Evolutionary conservation across 768 basidiomycete genomes (phyloP), one percentile per base, ranked within the genome.

Genomic region (Rhodotorula toruloides): DNA sequence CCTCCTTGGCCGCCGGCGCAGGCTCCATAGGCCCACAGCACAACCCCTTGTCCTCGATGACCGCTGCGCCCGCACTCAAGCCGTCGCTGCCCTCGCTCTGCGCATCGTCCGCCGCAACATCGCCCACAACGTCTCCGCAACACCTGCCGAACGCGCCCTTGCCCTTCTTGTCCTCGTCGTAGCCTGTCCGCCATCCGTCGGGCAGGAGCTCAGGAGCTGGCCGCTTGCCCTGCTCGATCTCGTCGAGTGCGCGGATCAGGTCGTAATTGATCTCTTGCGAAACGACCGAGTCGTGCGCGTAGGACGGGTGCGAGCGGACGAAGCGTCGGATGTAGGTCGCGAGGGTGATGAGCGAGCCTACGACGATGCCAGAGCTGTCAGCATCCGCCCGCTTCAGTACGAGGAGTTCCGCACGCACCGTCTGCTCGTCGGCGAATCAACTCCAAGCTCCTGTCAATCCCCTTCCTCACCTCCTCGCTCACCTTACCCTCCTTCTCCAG

Each of bases 291-390:
- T 99, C 91, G 55, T 84, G 83, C 77, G 88, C 87, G 80, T 99
- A 99, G n/a, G 80, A 83, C 13, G 93, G 90, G 77, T 99, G 96
- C 3, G 86, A 83, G 32, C 86, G 85, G 48, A 99, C 88, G 78
- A 97, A 98, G 53, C 88, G 83, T 42, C 96, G 84, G 62, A 96
- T 92, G 91, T 91, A 99, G 7, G 86, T 85, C 17, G 96, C 96
- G 12, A 90, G 84, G 0, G 96, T 97, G 76, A 84, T 77, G 32
- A 97, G 80, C 11, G 86, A 81, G 29, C 91, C 60, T 91, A 91
- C 62, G 17, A 3, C 36, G 8, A 2, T 4, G 3, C 25, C 3
- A 58, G 6, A 11, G 10, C 17, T 22, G 37, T 2, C 32, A 55
- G n/a, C 25, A 37, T 36, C 9, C 29, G 27, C 48, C 32, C 61